Conservation (phyloP, 1,284 basidiomycete genomes). For the Cutaneotrichosporon daszewskae region DNA sequence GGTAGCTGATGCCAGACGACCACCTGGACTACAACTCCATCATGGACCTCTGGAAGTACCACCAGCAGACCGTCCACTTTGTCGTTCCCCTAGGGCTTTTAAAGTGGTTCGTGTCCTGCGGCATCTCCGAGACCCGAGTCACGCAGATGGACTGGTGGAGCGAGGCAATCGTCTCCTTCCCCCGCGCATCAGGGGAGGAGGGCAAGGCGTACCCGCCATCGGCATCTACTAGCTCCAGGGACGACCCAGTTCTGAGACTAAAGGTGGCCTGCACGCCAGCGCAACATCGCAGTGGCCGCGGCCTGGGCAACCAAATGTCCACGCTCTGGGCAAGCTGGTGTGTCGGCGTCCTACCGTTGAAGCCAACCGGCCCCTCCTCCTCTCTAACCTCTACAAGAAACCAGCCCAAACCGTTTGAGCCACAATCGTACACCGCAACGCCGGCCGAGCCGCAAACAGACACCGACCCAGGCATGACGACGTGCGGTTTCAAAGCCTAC, state of each 20-base stretch:
- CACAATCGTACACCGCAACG: too few species aligned
- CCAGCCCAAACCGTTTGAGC: too few species aligned
- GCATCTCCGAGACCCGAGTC: conserved; percentile 36
- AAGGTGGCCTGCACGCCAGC: conserved; percentile 45
- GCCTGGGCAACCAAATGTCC: conserved; percentile 45
- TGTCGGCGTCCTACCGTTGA: conserved; percentile 41
- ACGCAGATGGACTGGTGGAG: conserved; percentile 48
- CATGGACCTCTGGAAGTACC: conserved; percentile 42
- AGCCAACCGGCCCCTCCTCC: conserved; percentile 18
- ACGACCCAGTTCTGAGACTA: conserved; percentile 23
- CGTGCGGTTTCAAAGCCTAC: conserved; percentile 36
- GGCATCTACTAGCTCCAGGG: neutral
- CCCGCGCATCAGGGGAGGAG: neutral
- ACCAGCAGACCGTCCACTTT: conserved; percentile 41
- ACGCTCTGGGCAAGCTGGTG: conserved; percentile 47
- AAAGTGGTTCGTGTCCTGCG: conserved; percentile 38
- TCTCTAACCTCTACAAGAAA: conserved; percentile 18
- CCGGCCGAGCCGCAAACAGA: too few species aligned
- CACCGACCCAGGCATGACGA: conserved; percentile 33
- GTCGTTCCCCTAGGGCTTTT: conserved; percentile 44
- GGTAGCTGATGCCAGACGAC: conserved; percentile 31
- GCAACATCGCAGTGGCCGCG: conserved; percentile 45
- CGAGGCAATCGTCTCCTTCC: conserved; percentile 38
- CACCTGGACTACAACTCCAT: conserved; percentile 47
- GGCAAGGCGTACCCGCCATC: neutral